Evolutionary conservation across 805 yeast species (phyloP), one percentile per base, ranked within the genome.

Genomic region (Candida sphagnicola): DNA sequence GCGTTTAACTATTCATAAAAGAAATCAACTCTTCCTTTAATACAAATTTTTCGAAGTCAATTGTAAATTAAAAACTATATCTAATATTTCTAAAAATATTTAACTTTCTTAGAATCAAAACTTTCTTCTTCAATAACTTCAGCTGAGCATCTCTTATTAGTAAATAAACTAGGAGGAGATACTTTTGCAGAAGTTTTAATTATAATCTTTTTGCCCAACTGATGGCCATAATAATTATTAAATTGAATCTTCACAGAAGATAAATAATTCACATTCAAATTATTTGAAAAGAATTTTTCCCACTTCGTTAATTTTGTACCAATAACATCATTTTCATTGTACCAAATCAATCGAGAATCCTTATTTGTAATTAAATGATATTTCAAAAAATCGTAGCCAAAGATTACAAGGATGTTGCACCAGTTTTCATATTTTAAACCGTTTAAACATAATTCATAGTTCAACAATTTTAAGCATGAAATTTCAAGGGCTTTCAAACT

Each of bases 371-470:
- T 59, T 18, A 54, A 53, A 45, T 68, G 74, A 39, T 43, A 41
- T 41, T 56, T 55, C 33, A 68, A 64, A 36, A 68, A 68, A 44
- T 68, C 73, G 45, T 68, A 68, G 12, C 71, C 72, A 45, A 68
- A 66, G 19, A 68, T 65, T 29, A 62, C 49, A 18, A 68, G 51
- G 30, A 67, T 55, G 44, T 68, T 66, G 51, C 74, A 68, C 73
- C 73, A 68, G 44, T 66, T 67, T 41, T 67, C 71, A 50, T 75
- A 80, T 28, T 67, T 65, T 16, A 57, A 56, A 18, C 62, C 67
- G 33, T 76, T 74, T 31, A 85, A 65, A 55, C 72, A 75, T 21
- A 82, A 54, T 30, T 75, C 65, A 65, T 81, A 85, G 50, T 79
- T 70, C 38, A 86, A 65, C 5, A 71, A 57, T 28, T 60, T 53